These are phyloP conservation scores for Talaromyces piceae DNA, from an alignment of 2,329 filamentous ascomycete species.

Conservation along the genomic window DNA sequence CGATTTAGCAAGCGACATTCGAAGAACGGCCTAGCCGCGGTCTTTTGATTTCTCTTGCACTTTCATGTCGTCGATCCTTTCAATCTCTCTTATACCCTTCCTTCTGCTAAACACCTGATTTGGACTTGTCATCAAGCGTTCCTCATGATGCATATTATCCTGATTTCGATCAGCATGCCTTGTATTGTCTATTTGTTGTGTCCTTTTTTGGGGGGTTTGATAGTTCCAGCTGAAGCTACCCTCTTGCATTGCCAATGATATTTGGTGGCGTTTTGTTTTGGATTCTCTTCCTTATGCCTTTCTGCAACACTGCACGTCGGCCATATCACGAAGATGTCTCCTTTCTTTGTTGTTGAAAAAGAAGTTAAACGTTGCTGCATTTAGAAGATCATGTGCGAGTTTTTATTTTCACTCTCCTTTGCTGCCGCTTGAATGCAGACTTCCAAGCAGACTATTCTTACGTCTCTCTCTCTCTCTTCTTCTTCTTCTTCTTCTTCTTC, in stretches of 20 bases:
- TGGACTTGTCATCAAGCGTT: constrained; percentile 5
- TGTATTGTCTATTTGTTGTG: neutral
- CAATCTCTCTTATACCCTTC: neutral
- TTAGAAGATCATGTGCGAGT: too few relatives aligned
- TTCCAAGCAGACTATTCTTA: neutral
- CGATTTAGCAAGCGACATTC: constrained; percentile 87
- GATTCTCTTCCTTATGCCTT: constrained; percentile 4
- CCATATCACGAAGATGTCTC: constrained; percentile 2
- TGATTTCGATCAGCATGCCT: constrained; percentile 1
- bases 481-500: neutral
- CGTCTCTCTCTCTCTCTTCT: neutral
- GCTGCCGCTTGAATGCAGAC: neutral
- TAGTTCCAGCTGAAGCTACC: neutral
- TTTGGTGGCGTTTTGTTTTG: constrained; percentile 8
- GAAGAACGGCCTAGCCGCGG: constrained; percentile 85
- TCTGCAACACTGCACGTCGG: neutral
- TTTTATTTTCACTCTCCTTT: neutral
- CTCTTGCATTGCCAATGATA: constrained; percentile 2
- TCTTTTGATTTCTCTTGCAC: constrained; percentile 58
- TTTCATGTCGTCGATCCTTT: neutral
- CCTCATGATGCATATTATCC: constrained; percentile 11
- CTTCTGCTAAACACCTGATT: neutral
- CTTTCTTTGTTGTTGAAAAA: neutral
- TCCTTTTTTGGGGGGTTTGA: neutral
- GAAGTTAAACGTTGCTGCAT: neutral